Conservation (phyloP, 768 basidiomycete genomes). For the Daedalea quercina region DNA sequence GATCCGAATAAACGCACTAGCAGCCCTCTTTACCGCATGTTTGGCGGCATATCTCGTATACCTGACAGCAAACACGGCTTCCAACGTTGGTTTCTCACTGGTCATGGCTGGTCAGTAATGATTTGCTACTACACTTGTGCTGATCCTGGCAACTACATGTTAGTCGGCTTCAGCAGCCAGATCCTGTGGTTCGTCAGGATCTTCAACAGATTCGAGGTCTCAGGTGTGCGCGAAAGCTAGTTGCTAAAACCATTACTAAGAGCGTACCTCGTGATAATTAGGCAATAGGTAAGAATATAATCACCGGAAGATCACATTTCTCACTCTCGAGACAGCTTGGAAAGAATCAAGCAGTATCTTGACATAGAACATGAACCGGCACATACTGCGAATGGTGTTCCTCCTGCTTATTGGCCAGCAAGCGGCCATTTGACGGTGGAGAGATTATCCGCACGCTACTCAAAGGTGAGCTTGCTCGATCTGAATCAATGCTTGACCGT, state of each 20-base stretch:
- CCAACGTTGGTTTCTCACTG: constrained; percentile 47
- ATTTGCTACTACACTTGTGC: background rate
- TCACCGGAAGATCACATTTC: background rate
- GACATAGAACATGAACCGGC: constrained; percentile 45
- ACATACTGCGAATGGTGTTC: constrained; percentile 31
- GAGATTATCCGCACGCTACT: constrained; percentile 42
- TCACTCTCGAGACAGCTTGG: constrained; percentile 23
- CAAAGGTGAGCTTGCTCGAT: constrained; percentile 16
- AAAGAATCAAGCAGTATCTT: constrained; percentile 47
- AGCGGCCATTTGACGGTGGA: constrained; percentile 43
- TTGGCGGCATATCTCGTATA: constrained; percentile 54
- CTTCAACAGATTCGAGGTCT: constrained; percentile 40
- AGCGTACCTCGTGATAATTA: constrained; percentile 1
- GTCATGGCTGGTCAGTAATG: constrained; percentile 38
- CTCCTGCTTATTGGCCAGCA: constrained; percentile 58
- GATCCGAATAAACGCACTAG: constrained; percentile 52
- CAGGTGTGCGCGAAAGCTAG: constrained; percentile 25
- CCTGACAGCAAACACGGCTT: constrained; percentile 25
- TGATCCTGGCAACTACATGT: background rate
- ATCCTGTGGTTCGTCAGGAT: constrained; percentile 47
- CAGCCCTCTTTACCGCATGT: constrained; percentile 44
- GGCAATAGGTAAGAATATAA: constrained; percentile 25
- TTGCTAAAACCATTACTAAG: too few relatives aligned
- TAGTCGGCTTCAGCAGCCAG: constrained; percentile 49
- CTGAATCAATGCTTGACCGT: background rate